phyloP scores from a whole-genome alignment of 176 grass and related monocot species.

The Neostapfia colusana region DNA sequence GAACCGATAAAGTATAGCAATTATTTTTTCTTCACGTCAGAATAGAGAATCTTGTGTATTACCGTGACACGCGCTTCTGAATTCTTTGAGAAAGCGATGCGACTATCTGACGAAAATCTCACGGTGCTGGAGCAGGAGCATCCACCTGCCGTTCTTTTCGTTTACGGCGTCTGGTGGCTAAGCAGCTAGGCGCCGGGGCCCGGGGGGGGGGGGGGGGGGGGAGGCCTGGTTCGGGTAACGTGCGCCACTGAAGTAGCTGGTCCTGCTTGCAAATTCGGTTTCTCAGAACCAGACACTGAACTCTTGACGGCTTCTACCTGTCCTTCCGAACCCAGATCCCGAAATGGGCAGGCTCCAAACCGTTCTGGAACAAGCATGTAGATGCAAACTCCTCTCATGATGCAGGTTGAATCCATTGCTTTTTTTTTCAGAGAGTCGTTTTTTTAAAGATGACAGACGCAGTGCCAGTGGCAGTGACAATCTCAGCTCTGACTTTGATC shows the following conservation, averaged over 20 bases:
- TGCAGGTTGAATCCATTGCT: not conserved
- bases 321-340: not conserved
- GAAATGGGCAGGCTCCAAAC: not conserved
- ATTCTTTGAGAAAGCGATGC: conserved; percentile 1
- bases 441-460: not conserved
- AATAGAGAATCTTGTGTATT: not conserved
- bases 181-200: too few relatives aligned
- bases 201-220: too few relatives aligned
- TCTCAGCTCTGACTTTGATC: too few relatives aligned
- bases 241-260: conserved; percentile 22
- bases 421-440: not conserved
- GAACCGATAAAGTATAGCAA: too few relatives aligned
- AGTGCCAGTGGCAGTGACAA: too few relatives aligned
- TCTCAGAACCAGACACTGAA: not conserved
- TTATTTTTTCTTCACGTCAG: not conserved
- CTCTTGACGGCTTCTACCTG: not conserved
- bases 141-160: conserved; percentile 12
- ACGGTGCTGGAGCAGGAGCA: conserved; percentile 19
- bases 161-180: not conserved
- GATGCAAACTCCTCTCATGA: not conserved
- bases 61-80: not conserved
- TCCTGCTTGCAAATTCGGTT: not conserved
- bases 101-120: not conserved
- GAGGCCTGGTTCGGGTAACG: not conserved
- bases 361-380: not conserved